These are phyloP conservation scores for Lachnellula arida DNA, from an alignment of 2,329 filamentous ascomycete genomes.

Conservation along the genomic window DNA sequence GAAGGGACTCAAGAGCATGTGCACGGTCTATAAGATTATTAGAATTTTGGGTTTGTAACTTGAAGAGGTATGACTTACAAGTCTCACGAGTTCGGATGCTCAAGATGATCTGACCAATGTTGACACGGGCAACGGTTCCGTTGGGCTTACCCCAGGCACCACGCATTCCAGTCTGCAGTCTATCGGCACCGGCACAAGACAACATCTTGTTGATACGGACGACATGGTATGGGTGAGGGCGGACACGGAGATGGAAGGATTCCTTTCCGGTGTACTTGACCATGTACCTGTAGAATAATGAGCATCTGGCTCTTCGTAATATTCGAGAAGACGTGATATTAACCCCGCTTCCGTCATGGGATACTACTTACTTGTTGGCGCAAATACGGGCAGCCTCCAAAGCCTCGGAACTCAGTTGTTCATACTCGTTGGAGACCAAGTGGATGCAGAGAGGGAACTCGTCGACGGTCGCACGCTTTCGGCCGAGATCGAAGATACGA, in stretches of 20 bases:
- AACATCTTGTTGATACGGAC: slow-evolving; percentile 99
- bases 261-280: slow-evolving; percentile 70
- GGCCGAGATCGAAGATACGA: slow-evolving; percentile 96
- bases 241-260: slow-evolving; percentile 68
- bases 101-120: slow-evolving; percentile 99
- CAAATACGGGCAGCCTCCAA: slow-evolving; percentile 99
- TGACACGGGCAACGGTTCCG: slow-evolving; percentile 98
- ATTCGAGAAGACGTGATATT: no score
- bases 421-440: slow-evolving; percentile 99
- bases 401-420: slow-evolving; percentile 99
- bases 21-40: slow-evolving; percentile 62
- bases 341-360: slow-evolving; percentile 1
- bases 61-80: slow-evolving; percentile 49
- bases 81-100: slow-evolving; percentile 95
- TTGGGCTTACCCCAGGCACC: slow-evolving; percentile 99
- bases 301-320: not conserved
- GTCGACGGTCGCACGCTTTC: slow-evolving; percentile 98
- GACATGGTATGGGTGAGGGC: slow-evolving; percentile 99
- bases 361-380: slow-evolving; percentile 86
- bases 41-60: slow-evolving; percentile 14
- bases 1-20: slow-evolving; percentile 94
- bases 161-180: slow-evolving; percentile 99
- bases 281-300: slow-evolving; percentile 42
- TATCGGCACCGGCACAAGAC: slow-evolving; percentile 99
- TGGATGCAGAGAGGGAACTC: slow-evolving; percentile 99